phyloP scores from a whole-genome alignment of 257 asterid species.

The Petunia axillaris region DNA sequence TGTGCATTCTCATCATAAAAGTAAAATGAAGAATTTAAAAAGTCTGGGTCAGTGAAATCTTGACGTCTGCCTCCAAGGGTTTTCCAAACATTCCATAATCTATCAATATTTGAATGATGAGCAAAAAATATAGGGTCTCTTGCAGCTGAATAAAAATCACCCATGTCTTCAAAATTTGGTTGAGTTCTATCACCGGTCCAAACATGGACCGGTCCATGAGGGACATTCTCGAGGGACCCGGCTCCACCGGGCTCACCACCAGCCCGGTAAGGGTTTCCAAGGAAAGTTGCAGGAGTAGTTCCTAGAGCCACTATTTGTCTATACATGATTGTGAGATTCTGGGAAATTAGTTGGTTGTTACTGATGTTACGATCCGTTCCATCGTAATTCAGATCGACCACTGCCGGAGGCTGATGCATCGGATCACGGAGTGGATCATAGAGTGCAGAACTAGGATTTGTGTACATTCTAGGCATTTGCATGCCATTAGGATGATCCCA shows the following conservation, averaged over 20 bases:
- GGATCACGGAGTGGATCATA: slow-evolving; percentile 62
- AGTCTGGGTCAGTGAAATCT: slow-evolving; percentile 67
- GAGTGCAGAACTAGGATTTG: slow-evolving; percentile 51
- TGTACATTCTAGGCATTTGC: slow-evolving; percentile 57
- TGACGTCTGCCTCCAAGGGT: slow-evolving; percentile 63
- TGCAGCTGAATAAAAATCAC: slow-evolving; percentile 82
- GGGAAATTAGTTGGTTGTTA: slow-evolving; percentile 35
- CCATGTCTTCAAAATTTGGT: slow-evolving; percentile 72
- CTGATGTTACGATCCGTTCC: slow-evolving; percentile 35
- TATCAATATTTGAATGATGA: slow-evolving; percentile 74
- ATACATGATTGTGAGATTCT: slow-evolving; percentile 67
- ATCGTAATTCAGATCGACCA: slow-evolving; percentile 59
- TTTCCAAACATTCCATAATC: slow-evolving; percentile 82
- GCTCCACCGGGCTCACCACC: slow-evolving; percentile 65
- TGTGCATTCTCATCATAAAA: slow-evolving; percentile 81
- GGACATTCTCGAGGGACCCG: slow-evolving; percentile 71
- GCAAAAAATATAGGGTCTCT: slow-evolving; percentile 79
- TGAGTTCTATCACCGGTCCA: slow-evolving; percentile 82
- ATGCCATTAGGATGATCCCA: slow-evolving; percentile 77
- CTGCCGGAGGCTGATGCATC: slow-evolving; percentile 65
- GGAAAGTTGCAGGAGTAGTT: slow-evolving; percentile 56
- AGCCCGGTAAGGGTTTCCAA: slow-evolving; percentile 64
- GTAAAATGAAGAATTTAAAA: slow-evolving; percentile 53
- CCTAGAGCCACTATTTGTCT: slow-evolving; percentile 74
- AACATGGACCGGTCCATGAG: slow-evolving; percentile 69